phyloP scores from a whole-genome alignment of 306 rosid genomes.

The Elaeagnus macrophylla region DNA sequence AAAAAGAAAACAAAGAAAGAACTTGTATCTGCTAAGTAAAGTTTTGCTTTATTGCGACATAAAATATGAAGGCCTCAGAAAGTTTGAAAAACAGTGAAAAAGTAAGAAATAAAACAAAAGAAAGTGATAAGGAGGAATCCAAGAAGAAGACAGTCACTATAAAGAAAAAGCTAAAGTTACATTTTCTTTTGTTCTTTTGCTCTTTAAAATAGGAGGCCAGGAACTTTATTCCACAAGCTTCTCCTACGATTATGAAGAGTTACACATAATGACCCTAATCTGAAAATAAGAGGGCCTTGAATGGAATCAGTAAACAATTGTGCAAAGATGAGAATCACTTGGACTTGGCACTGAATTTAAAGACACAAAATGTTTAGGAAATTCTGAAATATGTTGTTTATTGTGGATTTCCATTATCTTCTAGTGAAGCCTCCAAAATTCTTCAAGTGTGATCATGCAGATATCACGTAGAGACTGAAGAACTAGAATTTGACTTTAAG shows the following conservation, averaged over 20 bases:
- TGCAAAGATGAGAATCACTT: background rate
- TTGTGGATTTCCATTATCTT: too few species aligned
- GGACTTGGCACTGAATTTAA: too few species aligned
- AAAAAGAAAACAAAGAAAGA: too few species aligned
- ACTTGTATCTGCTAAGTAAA: too few species aligned
- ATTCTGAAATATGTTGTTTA: too few species aligned
- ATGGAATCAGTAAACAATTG: background rate
- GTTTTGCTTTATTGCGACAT: too few species aligned
- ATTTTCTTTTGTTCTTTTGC: constrained; percentile 26
- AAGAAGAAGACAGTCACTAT: constrained; percentile 29
- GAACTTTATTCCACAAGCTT: constrained; percentile 27
- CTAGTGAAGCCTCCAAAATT: too few species aligned
- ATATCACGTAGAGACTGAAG: too few species aligned
- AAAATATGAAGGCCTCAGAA: constrained; percentile 27
- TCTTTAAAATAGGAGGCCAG: constrained; percentile 22
- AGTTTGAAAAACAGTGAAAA: constrained; percentile 24
- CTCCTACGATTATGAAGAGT: background rate
- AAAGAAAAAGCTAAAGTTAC: constrained; percentile 58
- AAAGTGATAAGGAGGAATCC: constrained; percentile 51
- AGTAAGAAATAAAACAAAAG: constrained; percentile 19
- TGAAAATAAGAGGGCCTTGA: background rate
- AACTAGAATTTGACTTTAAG: too few species aligned
- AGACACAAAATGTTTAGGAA: too few species aligned
- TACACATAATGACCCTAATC: background rate
- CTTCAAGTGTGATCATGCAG: too few species aligned